Conservation (phyloP, 176 grass and related monocot genomes). For the Elymus sibiricus region DNA sequence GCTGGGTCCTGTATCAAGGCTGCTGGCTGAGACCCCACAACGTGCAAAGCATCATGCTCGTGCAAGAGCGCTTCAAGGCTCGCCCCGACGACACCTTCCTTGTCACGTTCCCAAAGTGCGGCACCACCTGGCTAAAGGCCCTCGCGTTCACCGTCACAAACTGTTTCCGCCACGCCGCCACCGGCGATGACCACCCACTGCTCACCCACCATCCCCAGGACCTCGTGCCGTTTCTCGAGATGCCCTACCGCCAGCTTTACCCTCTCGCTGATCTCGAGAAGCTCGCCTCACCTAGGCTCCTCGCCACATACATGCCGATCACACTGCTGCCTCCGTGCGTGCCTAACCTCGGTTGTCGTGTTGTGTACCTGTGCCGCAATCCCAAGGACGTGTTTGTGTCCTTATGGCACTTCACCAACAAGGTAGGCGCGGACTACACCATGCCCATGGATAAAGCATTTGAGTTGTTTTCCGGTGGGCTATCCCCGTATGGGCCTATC, state of each 20-base stretch:
- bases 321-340: not conserved
- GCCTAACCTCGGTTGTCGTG: not conserved
- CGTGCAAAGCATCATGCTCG: not conserved
- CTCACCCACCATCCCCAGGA: not conserved
- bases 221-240: not conserved
- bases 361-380: not conserved
- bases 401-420: not conserved
- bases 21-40: not conserved
- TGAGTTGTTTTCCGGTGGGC: not conserved
- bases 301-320: not conserved
- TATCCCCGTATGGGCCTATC: not conserved
- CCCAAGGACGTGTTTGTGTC: slow-evolving; percentile 1
- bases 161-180: not conserved
- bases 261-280: not conserved
- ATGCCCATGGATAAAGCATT: not conserved
- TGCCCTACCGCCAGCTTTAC: not conserved
- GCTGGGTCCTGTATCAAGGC: not conserved
- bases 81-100: not conserved
- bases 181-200: not conserved
- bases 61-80: not conserved
- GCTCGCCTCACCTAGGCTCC: not conserved
- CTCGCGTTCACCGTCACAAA: not conserved
- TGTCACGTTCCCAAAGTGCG: not conserved
- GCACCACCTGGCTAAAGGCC: no score
- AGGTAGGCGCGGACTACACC: not conserved